Percentiles rank a stretch among this genome's conserved stretches.
phyloP scores from a whole-genome alignment of 2,329 filamentous ascomycete genomes.

The Colletotrichum sp. region DNA sequence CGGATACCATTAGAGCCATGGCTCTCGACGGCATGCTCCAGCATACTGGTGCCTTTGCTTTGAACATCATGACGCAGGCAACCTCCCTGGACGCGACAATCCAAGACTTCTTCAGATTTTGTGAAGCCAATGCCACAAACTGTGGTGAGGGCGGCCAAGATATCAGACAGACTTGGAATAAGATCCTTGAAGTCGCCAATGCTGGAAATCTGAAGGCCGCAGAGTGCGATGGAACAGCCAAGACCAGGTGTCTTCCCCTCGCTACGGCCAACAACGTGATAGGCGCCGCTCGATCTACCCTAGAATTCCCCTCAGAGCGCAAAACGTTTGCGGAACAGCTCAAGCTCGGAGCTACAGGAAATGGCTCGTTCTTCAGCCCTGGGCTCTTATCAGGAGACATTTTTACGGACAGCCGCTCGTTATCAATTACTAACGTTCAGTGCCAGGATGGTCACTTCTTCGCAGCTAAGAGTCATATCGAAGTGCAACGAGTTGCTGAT shows the following conservation, averaged over 20 bases:
- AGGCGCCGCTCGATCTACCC: background rate
- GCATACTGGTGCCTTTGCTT: conserved; percentile 4
- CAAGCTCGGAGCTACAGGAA: background rate
- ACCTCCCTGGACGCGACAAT: conserved; percentile 16
- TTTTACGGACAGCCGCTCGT: background rate
- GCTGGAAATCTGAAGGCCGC: background rate
- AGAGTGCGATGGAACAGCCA: conserved; percentile 6
- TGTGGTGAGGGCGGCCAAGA: conserved; percentile 1
- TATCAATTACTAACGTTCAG: conserved; percentile 5
- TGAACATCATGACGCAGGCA: conserved; percentile 15
- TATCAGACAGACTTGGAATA: conserved; percentile 3
- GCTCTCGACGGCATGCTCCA: conserved; percentile 13
- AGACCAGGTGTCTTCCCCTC: background rate
- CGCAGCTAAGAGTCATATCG: background rate
- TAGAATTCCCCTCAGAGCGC: background rate
- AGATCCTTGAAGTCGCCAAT: background rate
- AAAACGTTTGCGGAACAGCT: background rate
- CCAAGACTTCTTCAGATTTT: conserved; percentile 10
- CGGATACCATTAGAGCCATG: background rate
- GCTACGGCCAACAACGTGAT: conserved; percentile 3
- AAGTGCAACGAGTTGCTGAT: background rate
- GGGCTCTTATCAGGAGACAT: background rate
- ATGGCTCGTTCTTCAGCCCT: background rate
- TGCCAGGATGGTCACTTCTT: conserved; percentile 15
- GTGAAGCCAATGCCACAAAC: background rate